phyloP scores from a whole-genome alignment of 257 asterid genomes.

The Solanum appendiculatum region DNA sequence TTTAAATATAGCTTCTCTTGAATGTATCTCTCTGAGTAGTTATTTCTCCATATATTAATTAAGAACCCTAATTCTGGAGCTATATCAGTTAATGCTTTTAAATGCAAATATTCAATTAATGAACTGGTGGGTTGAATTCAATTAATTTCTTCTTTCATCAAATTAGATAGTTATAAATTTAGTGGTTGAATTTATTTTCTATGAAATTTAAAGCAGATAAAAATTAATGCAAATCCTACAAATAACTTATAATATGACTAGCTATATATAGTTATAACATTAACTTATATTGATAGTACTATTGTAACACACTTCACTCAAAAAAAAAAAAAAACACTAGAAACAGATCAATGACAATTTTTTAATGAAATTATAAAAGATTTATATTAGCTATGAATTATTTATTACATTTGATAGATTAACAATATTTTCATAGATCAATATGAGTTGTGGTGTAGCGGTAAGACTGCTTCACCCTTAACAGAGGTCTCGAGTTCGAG shows the following conservation, averaged over 20 bases:
- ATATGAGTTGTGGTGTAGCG: not conserved
- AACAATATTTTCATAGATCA: not conserved
- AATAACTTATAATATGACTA: not conserved
- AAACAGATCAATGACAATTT: not conserved
- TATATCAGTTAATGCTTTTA: conserved; percentile 11
- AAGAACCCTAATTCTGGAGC: conserved; percentile 17
- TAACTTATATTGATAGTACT: not conserved
- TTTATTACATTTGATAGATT: not conserved
- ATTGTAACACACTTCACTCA: not conserved
- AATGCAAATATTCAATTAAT: conserved; percentile 9
- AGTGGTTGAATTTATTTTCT: not conserved
- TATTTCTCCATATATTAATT: not conserved
- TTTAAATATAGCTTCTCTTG: not conserved
- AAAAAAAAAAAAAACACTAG: not conserved
- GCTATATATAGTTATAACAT: not conserved
- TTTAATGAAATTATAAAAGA: not conserved
- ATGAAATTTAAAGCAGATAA: not conserved
- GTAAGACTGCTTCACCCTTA: not conserved
- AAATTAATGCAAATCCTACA: not conserved
- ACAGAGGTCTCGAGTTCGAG: not conserved
- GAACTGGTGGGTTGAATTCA: conserved; percentile 10
- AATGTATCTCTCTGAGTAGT: conserved; percentile 7
- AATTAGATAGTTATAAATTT: not conserved
- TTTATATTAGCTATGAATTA: not conserved
- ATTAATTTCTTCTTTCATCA: not conserved